These are phyloP conservation scores for Lasiodiplodia sp. DNA, from an alignment of 2,329 filamentous ascomycete species.

Conservation along the genomic window DNA sequence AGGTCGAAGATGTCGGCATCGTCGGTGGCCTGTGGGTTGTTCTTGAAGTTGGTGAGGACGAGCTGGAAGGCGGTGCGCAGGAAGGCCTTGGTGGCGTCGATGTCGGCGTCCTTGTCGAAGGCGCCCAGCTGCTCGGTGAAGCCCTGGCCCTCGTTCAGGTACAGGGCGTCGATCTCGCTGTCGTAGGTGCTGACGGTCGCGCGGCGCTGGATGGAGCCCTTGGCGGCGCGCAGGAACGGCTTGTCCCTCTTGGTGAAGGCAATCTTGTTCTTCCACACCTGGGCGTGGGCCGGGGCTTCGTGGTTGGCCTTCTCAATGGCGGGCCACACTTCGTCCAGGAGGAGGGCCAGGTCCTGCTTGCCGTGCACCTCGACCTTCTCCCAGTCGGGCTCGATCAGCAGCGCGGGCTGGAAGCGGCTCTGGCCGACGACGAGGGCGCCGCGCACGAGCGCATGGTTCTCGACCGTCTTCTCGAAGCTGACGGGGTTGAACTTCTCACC, in stretches of 20 bases:
- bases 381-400: constrained; percentile 41
- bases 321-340: constrained; percentile 56
- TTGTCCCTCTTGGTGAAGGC: constrained; percentile 51
- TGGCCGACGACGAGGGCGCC: constrained; percentile 45
- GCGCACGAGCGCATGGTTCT: constrained; percentile 38
- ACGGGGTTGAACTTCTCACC: constrained; percentile 38
- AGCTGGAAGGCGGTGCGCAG: constrained; percentile 33
- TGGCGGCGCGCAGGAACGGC: constrained; percentile 55
- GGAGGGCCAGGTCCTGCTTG: constrained; percentile 28
- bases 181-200: constrained; percentile 52
- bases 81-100: constrained; percentile 31
- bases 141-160: constrained; percentile 36
- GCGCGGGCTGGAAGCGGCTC: constrained; percentile 38
- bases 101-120: constrained; percentile 19
- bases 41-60: constrained; percentile 26
- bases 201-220: constrained; percentile 55
- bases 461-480: constrained; percentile 36
- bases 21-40: constrained; percentile 30
- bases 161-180: constrained; percentile 56
- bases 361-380: constrained; percentile 28
- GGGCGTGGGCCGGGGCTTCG: constrained; percentile 49
- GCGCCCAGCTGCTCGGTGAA: constrained; percentile 27
- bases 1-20: constrained; percentile 44
- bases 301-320: constrained; percentile 54
- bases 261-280: constrained; percentile 53